phyloP scores from a whole-genome alignment of 179 eudicot genomes.

The Patellifolia procumbens region DNA sequence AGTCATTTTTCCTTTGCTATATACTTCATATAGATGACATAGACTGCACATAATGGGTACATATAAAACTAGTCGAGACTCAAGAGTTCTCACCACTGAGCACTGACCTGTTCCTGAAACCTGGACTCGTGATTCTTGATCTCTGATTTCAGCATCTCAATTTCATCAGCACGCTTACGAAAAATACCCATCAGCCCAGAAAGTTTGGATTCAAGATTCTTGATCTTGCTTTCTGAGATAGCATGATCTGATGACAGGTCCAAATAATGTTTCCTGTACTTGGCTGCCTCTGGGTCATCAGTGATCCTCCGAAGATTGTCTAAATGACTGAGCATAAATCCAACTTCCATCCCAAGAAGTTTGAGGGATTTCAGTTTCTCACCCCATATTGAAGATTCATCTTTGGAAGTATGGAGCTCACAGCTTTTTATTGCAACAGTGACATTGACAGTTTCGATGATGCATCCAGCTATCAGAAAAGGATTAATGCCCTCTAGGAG shows the following conservation, averaged over 20 bases:
- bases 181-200: constrained; percentile 36
- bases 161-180: constrained; percentile 31
- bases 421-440: constrained; percentile 43
- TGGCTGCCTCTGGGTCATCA: constrained; percentile 37
- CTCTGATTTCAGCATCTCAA: constrained; percentile 36
- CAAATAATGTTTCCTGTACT: constrained; percentile 32
- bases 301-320: constrained; percentile 37
- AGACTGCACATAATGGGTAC: constrained; percentile 6
- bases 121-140: constrained; percentile 42
- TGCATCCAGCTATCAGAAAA: constrained; percentile 48
- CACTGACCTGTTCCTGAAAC: constrained; percentile 60
- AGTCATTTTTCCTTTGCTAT: neutral
- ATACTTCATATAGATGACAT: constrained; percentile 1
- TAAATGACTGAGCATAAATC: constrained; percentile 43
- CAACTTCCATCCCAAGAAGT: constrained; percentile 55
- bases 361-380: constrained; percentile 52
- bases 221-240: constrained; percentile 35
- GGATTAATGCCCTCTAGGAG: constrained; percentile 42
- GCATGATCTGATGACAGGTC: constrained; percentile 38
- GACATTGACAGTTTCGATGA: constrained; percentile 49
- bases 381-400: constrained; percentile 44
- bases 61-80: neutral
- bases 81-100: constrained; percentile 49
- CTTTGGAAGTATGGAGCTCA: constrained; percentile 36
- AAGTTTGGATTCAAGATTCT: constrained; percentile 43